Conservation (phyloP, 2,329 filamentous ascomycete genomes). For the Dothistroma septosporum region DNA sequence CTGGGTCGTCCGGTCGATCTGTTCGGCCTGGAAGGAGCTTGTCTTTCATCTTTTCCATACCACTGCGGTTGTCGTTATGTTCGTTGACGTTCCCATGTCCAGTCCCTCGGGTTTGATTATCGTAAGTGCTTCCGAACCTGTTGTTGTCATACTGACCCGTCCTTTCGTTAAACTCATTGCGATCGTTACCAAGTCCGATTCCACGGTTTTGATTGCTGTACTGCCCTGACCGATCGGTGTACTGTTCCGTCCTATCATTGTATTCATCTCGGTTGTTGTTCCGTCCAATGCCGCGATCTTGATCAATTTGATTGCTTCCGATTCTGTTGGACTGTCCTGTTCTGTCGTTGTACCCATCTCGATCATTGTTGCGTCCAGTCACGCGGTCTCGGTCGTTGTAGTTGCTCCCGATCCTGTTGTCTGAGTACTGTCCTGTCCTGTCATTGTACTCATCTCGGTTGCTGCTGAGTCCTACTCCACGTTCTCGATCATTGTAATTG, state of each 20-base stretch:
- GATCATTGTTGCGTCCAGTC: no score
- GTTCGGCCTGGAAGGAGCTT: background rate
- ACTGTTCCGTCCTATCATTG: background rate
- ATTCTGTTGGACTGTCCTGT: background rate
- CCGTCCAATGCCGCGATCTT: background rate
- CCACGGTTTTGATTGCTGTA: background rate
- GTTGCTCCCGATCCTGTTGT: background rate
- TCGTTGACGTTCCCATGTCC: background rate
- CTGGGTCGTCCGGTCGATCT: background rate
- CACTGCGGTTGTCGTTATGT: background rate
- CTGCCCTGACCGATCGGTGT: background rate
- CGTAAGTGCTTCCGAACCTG: background rate
- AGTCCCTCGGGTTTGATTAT: background rate
- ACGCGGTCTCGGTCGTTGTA: background rate
- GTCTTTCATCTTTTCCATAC: conserved; percentile 2
- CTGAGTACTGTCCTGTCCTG: background rate
- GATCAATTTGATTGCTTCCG: background rate
- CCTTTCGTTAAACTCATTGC: background rate
- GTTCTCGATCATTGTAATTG: background rate
- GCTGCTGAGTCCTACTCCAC: background rate
- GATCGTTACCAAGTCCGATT: background rate
- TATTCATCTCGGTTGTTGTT: background rate
- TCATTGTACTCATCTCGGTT: background rate
- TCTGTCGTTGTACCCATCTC: no score
- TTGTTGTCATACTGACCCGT: background rate